Conservation (phyloP, 2,329 filamentous ascomycete species). For the Passalora sequoiae region DNA sequence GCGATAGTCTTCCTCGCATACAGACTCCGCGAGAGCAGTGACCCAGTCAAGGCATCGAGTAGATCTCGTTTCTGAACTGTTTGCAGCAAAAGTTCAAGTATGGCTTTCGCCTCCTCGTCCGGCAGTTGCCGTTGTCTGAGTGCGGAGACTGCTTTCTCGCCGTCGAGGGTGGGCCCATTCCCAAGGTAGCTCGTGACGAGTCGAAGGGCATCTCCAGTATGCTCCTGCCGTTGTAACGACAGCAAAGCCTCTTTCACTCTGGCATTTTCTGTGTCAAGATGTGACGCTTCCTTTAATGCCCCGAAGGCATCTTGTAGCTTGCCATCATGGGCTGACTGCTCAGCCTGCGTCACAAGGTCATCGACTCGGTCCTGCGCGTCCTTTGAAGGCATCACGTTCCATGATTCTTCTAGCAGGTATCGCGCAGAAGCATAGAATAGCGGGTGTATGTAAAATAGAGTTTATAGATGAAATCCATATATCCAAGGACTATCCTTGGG, state of each 20-base stretch:
- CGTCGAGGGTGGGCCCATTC: conserved; percentile 36
- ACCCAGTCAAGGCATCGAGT: conserved; percentile 39
- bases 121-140: conserved; percentile 32
- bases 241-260: conserved; percentile 40
- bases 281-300: conserved; percentile 42
- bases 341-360: conserved; percentile 22
- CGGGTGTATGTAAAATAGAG: conserved; percentile 1
- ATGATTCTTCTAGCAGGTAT: conserved; percentile 16
- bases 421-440: conserved; percentile 1
- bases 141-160: conserved; percentile 35
- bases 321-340: conserved; percentile 21
- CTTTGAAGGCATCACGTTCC: conserved; percentile 23
- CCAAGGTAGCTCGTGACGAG: conserved; percentile 25
- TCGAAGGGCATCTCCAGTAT: conserved; percentile 20
- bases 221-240: conserved; percentile 32
- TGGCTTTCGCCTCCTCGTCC: conserved; percentile 36
- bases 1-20: conserved; percentile 41
- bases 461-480: not conserved
- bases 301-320: conserved; percentile 38
- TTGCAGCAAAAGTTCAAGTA: conserved; percentile 40
- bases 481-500: no score
- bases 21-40: conserved; percentile 23
- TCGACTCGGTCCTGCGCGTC: conserved; percentile 20
- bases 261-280: conserved; percentile 39
- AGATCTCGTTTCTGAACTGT: conserved; percentile 29